These are phyloP conservation scores for Mytilinidion resinicola DNA, from an alignment of 495 filamentous ascomycete genomes.

Conservation along the genomic window DNA sequence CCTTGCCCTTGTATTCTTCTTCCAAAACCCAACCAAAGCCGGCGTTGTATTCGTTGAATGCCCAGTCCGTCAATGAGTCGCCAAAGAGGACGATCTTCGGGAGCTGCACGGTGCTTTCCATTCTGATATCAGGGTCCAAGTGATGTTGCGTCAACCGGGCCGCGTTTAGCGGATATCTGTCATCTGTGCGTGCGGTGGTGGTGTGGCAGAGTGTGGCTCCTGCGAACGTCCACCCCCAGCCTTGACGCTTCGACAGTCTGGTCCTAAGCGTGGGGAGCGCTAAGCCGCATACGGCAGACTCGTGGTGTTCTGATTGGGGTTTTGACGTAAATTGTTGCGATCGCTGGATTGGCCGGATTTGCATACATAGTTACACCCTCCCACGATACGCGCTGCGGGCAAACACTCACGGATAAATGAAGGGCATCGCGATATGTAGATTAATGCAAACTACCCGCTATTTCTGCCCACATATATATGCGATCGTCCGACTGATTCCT, in stretches of 20 bases:
- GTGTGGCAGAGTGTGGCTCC: not conserved
- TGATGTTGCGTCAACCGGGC: not conserved
- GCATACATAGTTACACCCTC: no score
- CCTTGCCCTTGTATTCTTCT: constrained; percentile 23
- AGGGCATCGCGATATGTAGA: no score
- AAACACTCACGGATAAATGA: no score
- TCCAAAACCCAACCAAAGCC: constrained; percentile 24
- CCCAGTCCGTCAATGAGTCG: constrained; percentile 27
- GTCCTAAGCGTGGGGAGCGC: not conserved
- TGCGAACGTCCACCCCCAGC: not conserved
- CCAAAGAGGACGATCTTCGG: constrained; percentile 29
- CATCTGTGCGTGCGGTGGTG: not conserved
- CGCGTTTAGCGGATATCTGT: not conserved
- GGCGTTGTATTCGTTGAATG: constrained; percentile 18
- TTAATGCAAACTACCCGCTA: no score
- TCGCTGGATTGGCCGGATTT: no score
- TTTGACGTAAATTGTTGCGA: no score
- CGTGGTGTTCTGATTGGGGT: no score
- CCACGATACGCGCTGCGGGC: no score
- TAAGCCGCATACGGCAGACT: no score
- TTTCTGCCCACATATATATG: no score
- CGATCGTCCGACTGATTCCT: no score
- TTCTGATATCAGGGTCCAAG: not conserved
- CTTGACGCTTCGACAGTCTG: not conserved
- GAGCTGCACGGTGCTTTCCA: constrained; percentile 2